These are phyloP conservation scores for Hypoxylon crocopeplum DNA, from an alignment of 495 filamentous ascomycete genomes.

Conservation along the genomic window DNA sequence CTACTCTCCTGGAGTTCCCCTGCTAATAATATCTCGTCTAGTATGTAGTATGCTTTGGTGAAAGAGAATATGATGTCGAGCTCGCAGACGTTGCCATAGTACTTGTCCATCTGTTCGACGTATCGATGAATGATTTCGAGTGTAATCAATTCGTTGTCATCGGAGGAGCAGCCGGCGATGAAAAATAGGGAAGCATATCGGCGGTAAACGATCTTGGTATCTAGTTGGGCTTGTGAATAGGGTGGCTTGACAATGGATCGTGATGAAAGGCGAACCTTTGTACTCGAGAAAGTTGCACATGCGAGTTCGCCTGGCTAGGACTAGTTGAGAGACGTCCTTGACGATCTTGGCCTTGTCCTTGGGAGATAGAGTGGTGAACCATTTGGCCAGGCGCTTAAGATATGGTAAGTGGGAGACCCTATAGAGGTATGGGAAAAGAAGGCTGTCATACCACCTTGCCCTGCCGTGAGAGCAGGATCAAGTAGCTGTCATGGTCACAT, in stretches of 20 bases:
- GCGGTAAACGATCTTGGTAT: slow-evolving; percentile 97
- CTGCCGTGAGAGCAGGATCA: slow-evolving; percentile 96
- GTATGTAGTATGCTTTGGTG: slow-evolving; percentile 98
- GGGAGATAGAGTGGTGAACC: slow-evolving; percentile 98
- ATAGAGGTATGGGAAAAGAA: slow-evolving; percentile 44
- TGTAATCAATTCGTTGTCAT: slow-evolving; percentile 97
- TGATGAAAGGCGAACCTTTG: slow-evolving; percentile 69
- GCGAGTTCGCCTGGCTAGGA: slow-evolving; percentile 90
- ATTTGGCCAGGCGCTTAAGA: slow-evolving; percentile 91
- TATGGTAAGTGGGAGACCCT: slow-evolving; percentile 43
- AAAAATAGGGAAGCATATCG: slow-evolving; percentile 99
- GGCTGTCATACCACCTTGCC: slow-evolving; percentile 89
- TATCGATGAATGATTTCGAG: slow-evolving; percentile 99
- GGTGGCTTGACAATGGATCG: not conserved
- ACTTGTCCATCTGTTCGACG: slow-evolving; percentile 99
- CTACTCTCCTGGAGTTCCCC: slow-evolving; percentile 99
- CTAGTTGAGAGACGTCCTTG: slow-evolving; percentile 98
- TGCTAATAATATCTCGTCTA: slow-evolving; percentile 94
- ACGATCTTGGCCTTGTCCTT: slow-evolving; percentile 99
- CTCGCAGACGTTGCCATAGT: slow-evolving; percentile 99
- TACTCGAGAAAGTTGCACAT: slow-evolving; percentile 99
- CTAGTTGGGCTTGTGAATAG: slow-evolving; percentile 53
- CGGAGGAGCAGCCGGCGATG: slow-evolving; percentile 93
- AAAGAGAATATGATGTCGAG: slow-evolving; percentile 99
- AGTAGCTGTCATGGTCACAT: slow-evolving; percentile 69